These are phyloP conservation scores for Elongisporangium anandrum DNA, from an alignment of 352 stramenopile species.

Conservation along the genomic window DNA sequence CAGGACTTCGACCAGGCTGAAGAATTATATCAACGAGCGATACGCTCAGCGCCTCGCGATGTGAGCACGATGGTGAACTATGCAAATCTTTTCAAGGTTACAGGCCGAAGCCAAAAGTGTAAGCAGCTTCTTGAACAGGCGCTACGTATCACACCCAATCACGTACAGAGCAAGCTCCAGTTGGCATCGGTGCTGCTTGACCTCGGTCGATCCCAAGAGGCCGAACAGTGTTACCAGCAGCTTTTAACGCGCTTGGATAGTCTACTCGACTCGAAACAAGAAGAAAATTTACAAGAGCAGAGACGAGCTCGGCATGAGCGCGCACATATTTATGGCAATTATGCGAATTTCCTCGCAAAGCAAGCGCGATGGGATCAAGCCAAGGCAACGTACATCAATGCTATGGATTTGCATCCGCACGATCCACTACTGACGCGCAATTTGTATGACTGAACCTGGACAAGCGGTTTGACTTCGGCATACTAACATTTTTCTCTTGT, in stretches of 20 bases:
- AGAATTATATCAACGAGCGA: constrained; percentile 19
- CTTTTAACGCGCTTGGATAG: constrained; percentile 6
- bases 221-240: constrained; percentile 8
- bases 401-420: constrained; percentile 3
- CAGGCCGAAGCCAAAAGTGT: background rate
- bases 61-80: constrained; percentile 24
- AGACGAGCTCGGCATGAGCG: constrained; percentile 5
- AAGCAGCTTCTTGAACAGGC: constrained; percentile 20
- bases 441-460: too few species aligned
- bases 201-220: background rate
- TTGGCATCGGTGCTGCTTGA: constrained; percentile 12
- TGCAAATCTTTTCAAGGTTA: constrained; percentile 17
- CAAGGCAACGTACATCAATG: constrained; percentile 15
- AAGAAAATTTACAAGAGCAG: background rate
- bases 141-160: constrained; percentile 9
- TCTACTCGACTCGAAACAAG: background rate
- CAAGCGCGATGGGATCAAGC: constrained; percentile 3
- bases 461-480: too few species aligned
- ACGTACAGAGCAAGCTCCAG: constrained; percentile 15
- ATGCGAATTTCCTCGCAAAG: constrained; percentile 12
- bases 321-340: constrained; percentile 18
- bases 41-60: constrained; percentile 15
- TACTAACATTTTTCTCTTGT: too few species aligned
- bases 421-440: constrained; percentile 13
- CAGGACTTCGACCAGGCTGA: constrained; percentile 21